phyloP scores from a whole-genome alignment of 108 stramenopile genomes.

The Skeletonema potamos region DNA sequence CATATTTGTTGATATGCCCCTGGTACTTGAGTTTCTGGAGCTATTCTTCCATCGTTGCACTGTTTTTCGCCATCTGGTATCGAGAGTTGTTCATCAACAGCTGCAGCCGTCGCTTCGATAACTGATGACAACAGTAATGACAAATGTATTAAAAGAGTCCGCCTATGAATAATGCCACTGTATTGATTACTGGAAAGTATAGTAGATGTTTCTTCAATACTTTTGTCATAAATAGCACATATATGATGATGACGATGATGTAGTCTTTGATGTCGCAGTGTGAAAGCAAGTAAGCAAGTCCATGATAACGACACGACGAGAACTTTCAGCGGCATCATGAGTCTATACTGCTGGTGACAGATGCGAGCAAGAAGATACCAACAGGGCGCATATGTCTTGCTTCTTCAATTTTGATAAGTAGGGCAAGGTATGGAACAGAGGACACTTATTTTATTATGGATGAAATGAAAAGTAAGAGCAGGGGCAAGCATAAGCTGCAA shows the following conservation, averaged over 20 bases:
- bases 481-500: no score
- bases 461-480: no score
- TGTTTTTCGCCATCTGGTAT: background rate
- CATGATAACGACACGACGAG: background rate
- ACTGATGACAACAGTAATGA: background rate
- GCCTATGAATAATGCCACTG: background rate
- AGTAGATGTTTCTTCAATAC: background rate
- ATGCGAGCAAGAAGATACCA: no score
- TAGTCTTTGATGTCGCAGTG: background rate
- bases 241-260: background rate
- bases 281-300: background rate
- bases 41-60: conserved; percentile 37
- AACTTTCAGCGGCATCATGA: background rate
- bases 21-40: conserved; percentile 54
- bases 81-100: background rate
- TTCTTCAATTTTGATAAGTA: no score
- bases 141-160: background rate
- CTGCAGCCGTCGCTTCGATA: background rate
- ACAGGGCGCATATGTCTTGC: no score
- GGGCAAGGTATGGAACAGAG: no score
- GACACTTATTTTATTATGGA: no score
- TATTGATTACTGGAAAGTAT: no score
- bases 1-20: conserved; percentile 73
- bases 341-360: background rate
- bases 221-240: background rate